Evolutionary conservation across 495 filamentous ascomycete species (phyloP), one percentile per base, ranked within the genome.

Genomic region (Talaromyces wortmannii): DNA sequence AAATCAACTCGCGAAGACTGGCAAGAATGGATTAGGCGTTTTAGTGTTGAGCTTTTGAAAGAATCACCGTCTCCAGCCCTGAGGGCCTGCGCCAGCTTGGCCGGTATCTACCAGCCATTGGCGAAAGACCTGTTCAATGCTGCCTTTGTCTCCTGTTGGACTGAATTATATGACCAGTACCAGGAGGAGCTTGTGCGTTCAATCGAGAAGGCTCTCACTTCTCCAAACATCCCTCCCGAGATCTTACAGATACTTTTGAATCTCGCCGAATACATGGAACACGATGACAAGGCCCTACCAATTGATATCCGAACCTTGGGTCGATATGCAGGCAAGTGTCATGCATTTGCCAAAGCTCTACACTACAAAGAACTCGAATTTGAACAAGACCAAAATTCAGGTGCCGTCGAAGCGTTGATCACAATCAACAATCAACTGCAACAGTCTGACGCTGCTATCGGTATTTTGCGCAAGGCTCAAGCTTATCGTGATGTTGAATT

Each of bases 301-400:
- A 97, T 99, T 59, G 95, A 99, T 67, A 96, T 99, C 55, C 83
- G 94, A 32, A 88, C 89, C 1, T 75, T 97, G 33, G 94, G 95
- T 16, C 87, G 90, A 61, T 95, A 96, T 64, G 94, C 94, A 12
- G 91, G 85, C 0, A 91, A 92, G 62, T 97, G 95, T 52, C 94
- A 99, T 70, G 94, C 94, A 6, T 97, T 94, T 67, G 94, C 94
- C 15, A 99, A 99, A 67, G 94, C 94, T 8, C 79, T 99, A 16
- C 94, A 99, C 59, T 99, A 97, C 75, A 99, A 99, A 63, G 94
- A 99, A 67, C 78, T 99, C 2, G 94, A 99, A 61, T 99, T 97
- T 64, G 84, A 97, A 47, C 91, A 96, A 59, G 95, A 99, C 62
- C 94, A 97, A 61, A 96, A 90, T 58, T 87, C 90, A n/a, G 88